Evolutionary conservation across 305 asterid species (phyloP), one percentile per base, ranked within the genome.

Genomic region (Withania somnifera): DNA sequence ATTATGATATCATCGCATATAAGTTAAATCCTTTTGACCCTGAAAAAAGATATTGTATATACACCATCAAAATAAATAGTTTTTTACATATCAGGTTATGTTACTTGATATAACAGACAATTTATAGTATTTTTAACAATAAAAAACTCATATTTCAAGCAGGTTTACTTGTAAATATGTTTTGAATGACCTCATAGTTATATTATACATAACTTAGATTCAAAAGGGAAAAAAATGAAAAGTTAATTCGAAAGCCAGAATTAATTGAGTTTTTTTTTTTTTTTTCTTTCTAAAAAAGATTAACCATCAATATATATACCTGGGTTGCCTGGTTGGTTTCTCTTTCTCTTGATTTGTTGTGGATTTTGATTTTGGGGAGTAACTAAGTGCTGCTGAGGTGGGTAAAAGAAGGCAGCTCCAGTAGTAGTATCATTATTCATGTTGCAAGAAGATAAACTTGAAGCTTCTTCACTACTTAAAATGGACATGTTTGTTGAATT

Each of bases 311-410:
- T 7, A 38, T 6, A 38, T 42, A 64, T 17, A 84, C 86, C 86
- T 84, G 86, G 86, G 20, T 84, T 81, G 19, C 86, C 86, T 26
- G 84, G 82, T 51, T 68, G 81, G 58, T 84, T 84, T 61, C 86
- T 84, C 77, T 63, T 84, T 83, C 75, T 84, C 83, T 81, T 84
- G 71, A 38, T 40, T 32, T 64, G 78, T 22, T 82, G 84, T 1
- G 45, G 81, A 58, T 79, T 42, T 71, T 80, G 86, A 84, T 17
- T 19, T 34, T 22, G 60, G 0, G 81, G 80, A 42, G 77, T 15
- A 20, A 13, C n/a, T 24, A 80, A 50, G 9, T 57, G 66, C 24
- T 51, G 84, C 20, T 69, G 69, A 38, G 26, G 24, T 66, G 78
- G 61, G 9, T 52, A 54, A 38, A 14, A 45, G 1, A 45, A 11